These are phyloP conservation scores for Schoenoplectus tabernaemontani DNA, from an alignment of 202 grass and related monocot species.

Conservation along the genomic window DNA sequence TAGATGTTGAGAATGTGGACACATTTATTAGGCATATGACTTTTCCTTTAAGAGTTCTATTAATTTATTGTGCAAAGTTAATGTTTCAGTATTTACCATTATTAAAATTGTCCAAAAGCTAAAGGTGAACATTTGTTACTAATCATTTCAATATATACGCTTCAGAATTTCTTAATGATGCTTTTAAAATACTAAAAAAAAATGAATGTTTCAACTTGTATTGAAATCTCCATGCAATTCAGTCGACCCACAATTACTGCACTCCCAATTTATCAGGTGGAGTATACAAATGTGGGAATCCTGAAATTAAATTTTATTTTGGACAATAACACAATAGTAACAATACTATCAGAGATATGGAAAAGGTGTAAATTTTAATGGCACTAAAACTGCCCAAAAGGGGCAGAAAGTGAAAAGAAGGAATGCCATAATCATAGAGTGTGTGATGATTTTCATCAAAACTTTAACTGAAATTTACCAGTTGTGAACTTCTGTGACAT, in stretches of 20 bases:
- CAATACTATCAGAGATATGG: no score
- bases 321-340: no score
- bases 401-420: no score
- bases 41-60: background rate
- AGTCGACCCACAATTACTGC: background rate
- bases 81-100: background rate
- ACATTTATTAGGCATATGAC: background rate
- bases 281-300: no score
- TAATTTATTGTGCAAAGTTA: background rate
- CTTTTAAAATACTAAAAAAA: background rate
- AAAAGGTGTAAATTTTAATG: no score
- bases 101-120: background rate
- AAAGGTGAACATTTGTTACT: background rate
- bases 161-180: background rate
- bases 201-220: background rate
- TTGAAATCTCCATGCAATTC: background rate
- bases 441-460: background rate
- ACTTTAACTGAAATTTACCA: background rate
- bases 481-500: background rate
- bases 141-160: background rate
- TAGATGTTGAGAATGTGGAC: background rate
- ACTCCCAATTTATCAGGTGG: no score
- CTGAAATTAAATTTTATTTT: no score
- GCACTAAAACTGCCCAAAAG: no score
- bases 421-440: background rate